Conservation (phyloP, 768 basidiomycete species). For the Phlebiopsis flavidoalba region DNA sequence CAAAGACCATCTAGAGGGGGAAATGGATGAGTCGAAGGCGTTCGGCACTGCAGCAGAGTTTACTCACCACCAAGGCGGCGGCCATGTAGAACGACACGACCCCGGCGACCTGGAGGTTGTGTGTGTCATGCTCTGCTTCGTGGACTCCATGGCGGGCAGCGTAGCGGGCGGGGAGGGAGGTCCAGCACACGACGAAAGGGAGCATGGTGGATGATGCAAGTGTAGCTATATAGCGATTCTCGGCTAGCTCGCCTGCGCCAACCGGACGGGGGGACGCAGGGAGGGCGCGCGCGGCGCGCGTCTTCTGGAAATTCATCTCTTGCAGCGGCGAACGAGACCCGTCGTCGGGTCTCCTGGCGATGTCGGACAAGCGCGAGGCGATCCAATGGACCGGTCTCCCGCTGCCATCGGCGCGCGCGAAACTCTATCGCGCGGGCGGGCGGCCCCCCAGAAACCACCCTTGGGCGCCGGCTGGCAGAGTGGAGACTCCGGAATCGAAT, state of each 20-base stretch:
- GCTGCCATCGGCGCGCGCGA: too few relatives aligned
- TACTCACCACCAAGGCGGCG: constrained; percentile 65
- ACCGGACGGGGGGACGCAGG: too few relatives aligned
- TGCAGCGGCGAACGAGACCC: too few relatives aligned
- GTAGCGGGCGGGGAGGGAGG: neutral
- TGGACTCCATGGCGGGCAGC: constrained; percentile 15
- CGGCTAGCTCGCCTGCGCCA: neutral
- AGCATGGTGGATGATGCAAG: neutral
- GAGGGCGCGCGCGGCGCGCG: too few relatives aligned
- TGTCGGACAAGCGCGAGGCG: too few relatives aligned
- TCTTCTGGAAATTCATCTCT: too few relatives aligned
- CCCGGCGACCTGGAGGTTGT: constrained; percentile 50
- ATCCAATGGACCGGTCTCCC: too few relatives aligned
- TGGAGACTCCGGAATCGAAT: too few relatives aligned
- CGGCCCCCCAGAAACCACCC: too few relatives aligned
- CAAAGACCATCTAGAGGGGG: constrained; percentile 42
- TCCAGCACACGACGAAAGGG: neutral
- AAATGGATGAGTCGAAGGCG: neutral
- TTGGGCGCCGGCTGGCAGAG: too few relatives aligned
- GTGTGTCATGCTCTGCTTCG: constrained; percentile 27
- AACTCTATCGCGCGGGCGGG: too few relatives aligned
- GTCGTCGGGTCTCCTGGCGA: too few relatives aligned
- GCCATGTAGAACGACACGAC: constrained; percentile 79
- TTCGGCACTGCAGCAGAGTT: constrained; percentile 1
- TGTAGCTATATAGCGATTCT: neutral